Base-by-base conservation (phyloP, 2,329 filamentous ascomycete species). In the Talaromyces sp. region DNA sequence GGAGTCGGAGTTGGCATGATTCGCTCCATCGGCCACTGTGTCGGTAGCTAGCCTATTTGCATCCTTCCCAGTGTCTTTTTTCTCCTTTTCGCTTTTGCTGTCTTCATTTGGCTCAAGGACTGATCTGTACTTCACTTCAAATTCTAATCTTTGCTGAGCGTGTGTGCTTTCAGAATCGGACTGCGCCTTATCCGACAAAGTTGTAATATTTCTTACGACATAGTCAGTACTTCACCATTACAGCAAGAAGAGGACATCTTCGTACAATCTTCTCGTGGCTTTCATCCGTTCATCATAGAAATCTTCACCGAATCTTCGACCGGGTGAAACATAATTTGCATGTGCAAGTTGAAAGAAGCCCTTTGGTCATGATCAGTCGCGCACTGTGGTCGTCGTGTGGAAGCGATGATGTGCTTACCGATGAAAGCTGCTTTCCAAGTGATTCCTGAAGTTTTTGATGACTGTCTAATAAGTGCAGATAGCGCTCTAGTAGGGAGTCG, bases 251-350 rank as follows among this genome's bases (percentile, higher is more conserved):
- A 54, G 11, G 35, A 8, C 2, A 28, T 54, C 3, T 12, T 50
- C 69, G 58, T 70, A 80, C 78, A 79, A 72, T 63, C 68, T 76
- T 63, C 72, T 71, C 23, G 70, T 75, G 16, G 80, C 79, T 67
- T 81, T 80, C 81, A 82, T 82, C 35, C 81, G 72, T 52, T 78
- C 77, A 69, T 83, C 81, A 63, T 81, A 83, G 65, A 78, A 81
- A 60, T 82, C 80, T 39, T 77, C 72, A 14, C 81, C 80, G 71
- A 79, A 80, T 57, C 77, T 71, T 61, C 79, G 75, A 16, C 77
- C 77, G 16, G 78, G 75, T 2, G 77, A 72, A 33, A 75, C 76
- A 64, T 79, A 80, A 65, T 82, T 82, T 40, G 80, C 80, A 62
- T 81, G 76, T 21, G 80, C 77, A 35, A 83, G 75, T 40, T 78